Base-by-base conservation (phyloP, 1,284 basidiomycete genomes). In the Golubevia pallescens region DNA sequence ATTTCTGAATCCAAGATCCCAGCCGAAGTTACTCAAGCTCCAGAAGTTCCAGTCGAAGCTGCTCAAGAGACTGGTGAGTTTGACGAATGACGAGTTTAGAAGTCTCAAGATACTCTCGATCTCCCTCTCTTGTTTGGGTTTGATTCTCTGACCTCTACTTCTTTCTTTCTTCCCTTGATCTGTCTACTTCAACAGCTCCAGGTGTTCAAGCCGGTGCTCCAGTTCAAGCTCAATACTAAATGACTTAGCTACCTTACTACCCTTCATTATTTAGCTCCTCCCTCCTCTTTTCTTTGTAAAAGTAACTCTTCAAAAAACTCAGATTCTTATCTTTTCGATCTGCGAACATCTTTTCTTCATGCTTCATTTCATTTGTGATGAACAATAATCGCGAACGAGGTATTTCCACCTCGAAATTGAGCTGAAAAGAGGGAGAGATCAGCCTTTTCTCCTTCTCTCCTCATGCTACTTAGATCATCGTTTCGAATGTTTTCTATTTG, bases 1-100 rank as follows among this genome's bases (percentile, higher is more conserved):
- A 73, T 79, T 62, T 85, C 83, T 63, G 83, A 85, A 77, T 74
- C 77, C 52, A 74, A 76, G 63, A 65, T 78, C 63, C 69, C 69
- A 60, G 74, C 77, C 59, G 75, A 48, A 16, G 42, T 48, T 48
- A 10, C 42, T 13, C 42, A 48, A 48, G 42, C 42, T 48, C 42
- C 8, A 48, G 42, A 48, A 48, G 42, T 16, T 48, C 42, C 42
- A 48, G 42, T 48, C 42, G 42, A 48, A 48, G 42, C 42, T 48
- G 42, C 42, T 48, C 42, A 10, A 48, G 42, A 48, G 16, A 16
- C 42, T 48, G 42, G 42, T 48, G 13, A 24, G 19, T 58, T 21
- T 58, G 20, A 48, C 57, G 7, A 58, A 23, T 58, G 34, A 34
- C n/a, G 57, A 24, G n/a, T 57, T 24, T 28, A 28, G 24, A 57